Percentiles rank a stretch among this genome's conserved stretches.
Evolutionary conservation across 2,329 filamentous ascomycete species (phyloP).

Genomic region (Laburnicola sp.): DNA sequence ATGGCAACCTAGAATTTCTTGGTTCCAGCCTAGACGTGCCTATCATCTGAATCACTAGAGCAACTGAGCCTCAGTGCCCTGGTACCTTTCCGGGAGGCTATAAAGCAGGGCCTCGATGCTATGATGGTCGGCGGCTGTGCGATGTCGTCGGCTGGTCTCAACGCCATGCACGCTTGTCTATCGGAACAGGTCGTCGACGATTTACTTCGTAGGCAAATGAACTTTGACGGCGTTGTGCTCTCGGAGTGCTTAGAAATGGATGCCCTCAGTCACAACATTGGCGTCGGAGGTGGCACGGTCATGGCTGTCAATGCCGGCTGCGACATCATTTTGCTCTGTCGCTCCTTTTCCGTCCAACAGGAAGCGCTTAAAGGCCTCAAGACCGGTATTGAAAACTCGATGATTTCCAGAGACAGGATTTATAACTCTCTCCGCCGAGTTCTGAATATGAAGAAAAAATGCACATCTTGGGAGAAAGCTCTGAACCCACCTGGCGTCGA

Average conservation of each 20-base stretch:
- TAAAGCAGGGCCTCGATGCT: constrained; percentile 81
- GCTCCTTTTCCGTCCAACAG: constrained; percentile 83
- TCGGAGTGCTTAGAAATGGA: constrained; percentile 98
- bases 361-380: constrained; percentile 91
- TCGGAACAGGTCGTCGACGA: constrained; percentile 93
- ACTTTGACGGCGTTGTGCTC: constrained; percentile 88
- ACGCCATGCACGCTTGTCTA: constrained; percentile 92
- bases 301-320: constrained; percentile 98
- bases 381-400: constrained; percentile 85
- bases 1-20: constrained; percentile 91
- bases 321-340: constrained; percentile 85
- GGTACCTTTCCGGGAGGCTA: constrained; percentile 88
- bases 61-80: constrained; percentile 89
- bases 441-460: constrained; percentile 77
- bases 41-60: constrained; percentile 88
- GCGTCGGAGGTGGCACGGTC: constrained; percentile 93
- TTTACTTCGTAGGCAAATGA: constrained; percentile 81
- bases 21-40: constrained; percentile 90
- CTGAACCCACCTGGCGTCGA: constrained; percentile 81
- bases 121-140: constrained; percentile 97
- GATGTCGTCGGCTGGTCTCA: constrained; percentile 87
- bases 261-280: constrained; percentile 89
- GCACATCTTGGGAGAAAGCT: constrained; percentile 88
- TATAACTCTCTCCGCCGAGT: constrained; percentile 79
- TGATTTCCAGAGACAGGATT: constrained; percentile 79